Evolutionary conservation across 78 protist species (phyloP).

Genomic region (Diacronema lutheri): DNA sequence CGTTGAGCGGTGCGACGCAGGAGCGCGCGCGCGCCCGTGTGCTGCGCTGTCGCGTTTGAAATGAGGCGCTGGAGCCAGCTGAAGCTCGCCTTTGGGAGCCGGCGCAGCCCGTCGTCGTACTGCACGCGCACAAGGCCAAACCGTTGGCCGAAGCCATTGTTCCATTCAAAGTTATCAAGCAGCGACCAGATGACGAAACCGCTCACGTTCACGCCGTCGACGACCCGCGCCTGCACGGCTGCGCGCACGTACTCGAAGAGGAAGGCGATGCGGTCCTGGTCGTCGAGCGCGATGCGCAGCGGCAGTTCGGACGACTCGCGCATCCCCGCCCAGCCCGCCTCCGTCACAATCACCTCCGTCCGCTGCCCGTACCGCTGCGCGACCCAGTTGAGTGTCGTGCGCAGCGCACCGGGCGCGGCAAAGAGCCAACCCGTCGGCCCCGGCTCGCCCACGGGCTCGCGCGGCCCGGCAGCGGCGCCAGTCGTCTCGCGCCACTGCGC

Average conservation of each 20-base stretch:
- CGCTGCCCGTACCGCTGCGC: not conserved
- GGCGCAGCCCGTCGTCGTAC: not conserved
- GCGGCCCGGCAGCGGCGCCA: not conserved
- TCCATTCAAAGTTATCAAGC: slow-evolving; percentile 56
- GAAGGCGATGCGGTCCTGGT: slow-evolving; percentile 15
- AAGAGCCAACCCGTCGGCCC: slow-evolving; percentile 45
- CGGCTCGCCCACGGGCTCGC: not conserved
- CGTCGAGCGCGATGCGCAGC: slow-evolving; percentile 5
- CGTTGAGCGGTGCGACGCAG: too few species aligned
- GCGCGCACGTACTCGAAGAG: slow-evolving; percentile 1
- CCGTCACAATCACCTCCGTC: not conserved
- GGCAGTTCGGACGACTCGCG: slow-evolving; percentile 1
- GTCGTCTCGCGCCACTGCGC: too few species aligned
- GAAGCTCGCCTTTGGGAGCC: too few species aligned
- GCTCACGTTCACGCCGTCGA: slow-evolving; percentile 8
- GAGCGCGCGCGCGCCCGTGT: too few species aligned
- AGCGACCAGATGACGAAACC: slow-evolving; percentile 48
- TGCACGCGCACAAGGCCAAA: slow-evolving; percentile 58
- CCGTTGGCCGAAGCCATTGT: slow-evolving; percentile 46
- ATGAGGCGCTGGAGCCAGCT: not conserved
- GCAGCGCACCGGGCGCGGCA: slow-evolving; percentile 46
- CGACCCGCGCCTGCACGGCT: not conserved
- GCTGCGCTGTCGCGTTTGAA: too few species aligned
- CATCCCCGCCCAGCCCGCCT: not conserved
- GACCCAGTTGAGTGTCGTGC: slow-evolving; percentile 34